phyloP scores from a whole-genome alignment of 169 alveolate species.

The Plasmodium yoelii region DNA sequence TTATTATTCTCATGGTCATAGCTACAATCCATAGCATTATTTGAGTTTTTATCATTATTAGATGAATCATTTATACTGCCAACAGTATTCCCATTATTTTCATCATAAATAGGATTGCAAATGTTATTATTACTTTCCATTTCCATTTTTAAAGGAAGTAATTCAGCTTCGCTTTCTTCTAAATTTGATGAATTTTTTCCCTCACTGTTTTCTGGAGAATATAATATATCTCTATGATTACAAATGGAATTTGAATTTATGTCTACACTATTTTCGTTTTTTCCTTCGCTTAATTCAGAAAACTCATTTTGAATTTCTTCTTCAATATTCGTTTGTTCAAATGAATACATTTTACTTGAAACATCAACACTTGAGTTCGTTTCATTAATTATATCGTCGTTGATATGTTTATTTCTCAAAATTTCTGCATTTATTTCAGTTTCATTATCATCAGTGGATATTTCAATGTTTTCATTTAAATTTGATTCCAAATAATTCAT shows the following conservation, averaged over 20 bases:
- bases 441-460: conserved; percentile 6
- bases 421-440: conserved; percentile 28
- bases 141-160: conserved; percentile 6
- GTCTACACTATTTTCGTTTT: conserved; percentile 42
- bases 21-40: neutral
- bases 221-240: neutral
- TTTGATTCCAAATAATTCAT: conserved; percentile 18
- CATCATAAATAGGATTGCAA: neutral
- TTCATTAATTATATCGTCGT: conserved; percentile 4
- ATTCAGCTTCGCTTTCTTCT: conserved; percentile 20
- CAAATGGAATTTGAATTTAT: conserved; percentile 28
- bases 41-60: neutral
- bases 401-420: conserved; percentile 12
- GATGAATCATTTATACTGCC: neutral
- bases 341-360: conserved; percentile 11
- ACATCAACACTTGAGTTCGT: conserved; percentile 3
- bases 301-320: conserved; percentile 20
- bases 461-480: conserved; percentile 18
- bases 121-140: conserved; percentile 7
- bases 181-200: conserved; percentile 17
- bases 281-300: conserved; percentile 60
- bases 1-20: neutral
- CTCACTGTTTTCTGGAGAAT: conserved; percentile 15
- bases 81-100: neutral
- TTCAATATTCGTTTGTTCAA: conserved; percentile 11